Base-by-base conservation (phyloP, 805 yeast genomes). In the Wickerhamomyces rabaulensis region DNA sequence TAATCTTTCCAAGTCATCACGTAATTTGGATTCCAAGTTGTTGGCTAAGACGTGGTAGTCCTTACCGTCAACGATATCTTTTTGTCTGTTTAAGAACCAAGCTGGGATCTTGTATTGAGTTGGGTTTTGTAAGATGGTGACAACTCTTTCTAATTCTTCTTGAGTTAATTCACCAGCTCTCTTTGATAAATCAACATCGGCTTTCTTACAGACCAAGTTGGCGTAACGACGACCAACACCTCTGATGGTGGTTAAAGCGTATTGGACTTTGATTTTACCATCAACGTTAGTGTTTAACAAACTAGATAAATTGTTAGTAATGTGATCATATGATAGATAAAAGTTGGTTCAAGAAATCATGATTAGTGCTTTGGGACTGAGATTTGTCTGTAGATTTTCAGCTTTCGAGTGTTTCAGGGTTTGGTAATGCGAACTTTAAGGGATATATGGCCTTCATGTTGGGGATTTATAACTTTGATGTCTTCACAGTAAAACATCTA, bases 181-280 rank as follows among this genome's bases (percentile, higher is more conserved):
- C 87, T 94, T 94, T 78, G 77, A 70, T 78, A 95, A 84, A 75
- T 88, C 95, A 73, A 94, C 95, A 83, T 94, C 99, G 69, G 99
- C 99, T 86, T 92, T 95, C 88, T 95, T 95, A 84, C 98, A 94
- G 73, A 94, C 97, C 80, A 94, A 82, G 91, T 95, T 94, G 78
- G 99, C 82, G 87, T 92, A 95, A 82, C 99, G 94, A 80, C 98
- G 95, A 82, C 99, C 99, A 70, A 94, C 98, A 91, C 99, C 99
- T 82, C 97, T 88, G 75, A 94, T 95, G 79, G 91, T 87, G 84
- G 99, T 91, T 80, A 94, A 82, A 75, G 99, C 99, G 88, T 91
- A 95, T 94, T 94, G 95, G 78, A 94, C 84, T 86, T 94, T 94
- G 84, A 92, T 92, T 90, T 95, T 91, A 87, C 99, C 99, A 79